Base-by-base conservation (phyloP, 2,329 filamentous ascomycete genomes). In the Sphaerulina vaccinii region DNA sequence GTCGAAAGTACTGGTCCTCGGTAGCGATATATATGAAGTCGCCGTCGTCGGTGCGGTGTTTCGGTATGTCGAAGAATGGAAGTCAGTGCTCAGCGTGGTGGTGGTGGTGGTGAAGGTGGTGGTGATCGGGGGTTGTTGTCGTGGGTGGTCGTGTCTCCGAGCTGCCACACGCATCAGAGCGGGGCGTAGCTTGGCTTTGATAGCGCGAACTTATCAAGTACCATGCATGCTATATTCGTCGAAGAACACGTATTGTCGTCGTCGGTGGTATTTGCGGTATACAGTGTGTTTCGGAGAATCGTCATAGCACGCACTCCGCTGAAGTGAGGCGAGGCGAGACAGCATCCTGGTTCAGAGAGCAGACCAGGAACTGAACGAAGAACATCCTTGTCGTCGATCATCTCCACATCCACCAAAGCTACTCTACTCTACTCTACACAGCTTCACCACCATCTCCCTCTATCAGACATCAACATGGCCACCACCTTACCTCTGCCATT, bases 401-500 rank as follows among this genome's bases (percentile, higher is more conserved):
- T 18, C 23, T 33, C 39, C 43, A 19, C n/a, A n/a, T n/a, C n/a
- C 23, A 50, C 37, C 32, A 45, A 27, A 38, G 35, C 44, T 48
- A 48, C 18, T 27, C 37, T 35, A 39, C 40, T 39, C 24, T 32
- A 27, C 33, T 22, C 19, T 22, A 22, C 48, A 27, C 37, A 8
- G 32, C 39, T 46, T 43, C 35, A 11, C 15, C 33, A 33, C 42
- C 27, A 56, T 43, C 55, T 56, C 37, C 22, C n/a, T 8, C 11
- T n/a, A 18, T 9, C 22, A 37, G 24, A 11, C 53, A 67, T 64
- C 61, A 55, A 61, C 19, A 49, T 62, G 9, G 56, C 43, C 6
- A 55, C 56, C 3, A 43, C 55, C 23, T 52, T 61, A n/a, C n/a
- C n/a, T n/a, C n/a, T n/a, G n/a, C n/a, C n/a, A 7, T 55, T 68